A percentile compares a stretch with the other conserved stretches of the same genome.
phyloP scores from a whole-genome alignment of 768 basidiomycete species.

The Royoungia palumana region DNA sequence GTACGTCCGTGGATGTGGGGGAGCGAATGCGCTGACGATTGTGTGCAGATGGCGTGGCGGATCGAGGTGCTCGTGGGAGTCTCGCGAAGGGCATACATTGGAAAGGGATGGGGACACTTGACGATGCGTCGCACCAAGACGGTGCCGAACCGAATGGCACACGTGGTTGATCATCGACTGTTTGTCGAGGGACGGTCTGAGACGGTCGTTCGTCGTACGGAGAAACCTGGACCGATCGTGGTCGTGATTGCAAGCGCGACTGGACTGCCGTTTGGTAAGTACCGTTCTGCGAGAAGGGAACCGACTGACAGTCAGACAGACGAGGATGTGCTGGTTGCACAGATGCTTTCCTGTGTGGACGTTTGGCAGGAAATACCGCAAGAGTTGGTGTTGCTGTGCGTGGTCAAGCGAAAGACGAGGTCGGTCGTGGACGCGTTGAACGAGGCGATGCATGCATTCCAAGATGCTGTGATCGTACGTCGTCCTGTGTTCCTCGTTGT shows the following conservation, averaged over 20 bases:
- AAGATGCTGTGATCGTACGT: conserved; percentile 16
- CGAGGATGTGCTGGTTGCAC: background rate
- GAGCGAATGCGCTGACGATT: too few species aligned
- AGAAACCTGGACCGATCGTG: background rate
- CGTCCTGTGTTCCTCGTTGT: background rate
- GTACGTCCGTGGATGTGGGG: too few species aligned
- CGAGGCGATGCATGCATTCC: background rate
- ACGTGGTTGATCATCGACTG: conserved; percentile 1
- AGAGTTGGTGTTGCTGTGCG: conserved; percentile 11
- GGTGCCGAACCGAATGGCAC: background rate
- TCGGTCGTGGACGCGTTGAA: conserved; percentile 1
- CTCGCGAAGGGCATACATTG: conserved; percentile 1
- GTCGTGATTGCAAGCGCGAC: background rate
- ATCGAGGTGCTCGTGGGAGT: background rate
- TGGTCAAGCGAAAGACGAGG: conserved; percentile 2
- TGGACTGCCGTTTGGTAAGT: conserved; percentile 15
- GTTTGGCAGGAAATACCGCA: conserved; percentile 2
- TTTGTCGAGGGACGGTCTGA: background rate
- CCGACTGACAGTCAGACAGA: conserved; percentile 6
- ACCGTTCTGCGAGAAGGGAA: background rate
- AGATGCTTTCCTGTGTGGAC: conserved; percentile 11
- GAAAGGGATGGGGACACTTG: conserved; percentile 1
- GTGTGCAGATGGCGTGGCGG: background rate
- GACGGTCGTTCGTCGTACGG: conserved; percentile 3
- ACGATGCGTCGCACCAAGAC: background rate